Evolutionary conservation across 306 rosid species (phyloP), one percentile per base, ranked within the genome.

Genomic region (Fagus sylvatica): DNA sequence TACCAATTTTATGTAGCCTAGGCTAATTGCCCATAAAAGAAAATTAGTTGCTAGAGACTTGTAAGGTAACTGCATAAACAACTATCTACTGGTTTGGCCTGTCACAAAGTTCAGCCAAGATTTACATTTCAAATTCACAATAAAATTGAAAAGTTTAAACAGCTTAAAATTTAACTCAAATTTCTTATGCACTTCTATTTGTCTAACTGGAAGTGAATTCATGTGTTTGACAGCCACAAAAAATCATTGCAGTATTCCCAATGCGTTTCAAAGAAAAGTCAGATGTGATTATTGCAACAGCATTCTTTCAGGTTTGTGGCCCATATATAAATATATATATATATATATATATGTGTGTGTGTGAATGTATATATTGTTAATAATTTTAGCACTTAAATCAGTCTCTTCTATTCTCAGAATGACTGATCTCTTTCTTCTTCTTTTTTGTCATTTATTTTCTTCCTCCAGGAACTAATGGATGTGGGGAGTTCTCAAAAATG

Each of bases 291-390:
- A 95, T 92, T 64, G 97, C 97, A 46, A 92, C 95, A 70, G 71
- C 93, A 49, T 95, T 95, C 88, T 95, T 95, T 78, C 97, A 89
- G 98, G 98, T 92, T 69, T 33, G 89, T 73, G 34, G 67, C 61
- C 70, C 13, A 37, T 12, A 49, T 34, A 70, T 69, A 48, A 36
- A 57, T 49, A 73, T 59, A 46, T 33, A 53, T 28, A 40, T 22
- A 22, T 22, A 22, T 22, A 22, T 22, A 22, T 22, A 0, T 22
- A 0, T 22, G 28, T 22, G 28, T 22, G 28, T 22, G 28, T 22
- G 28, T 22, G 28, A 22, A 22, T 22, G 28, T 22, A 22, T 46
- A 46, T 46, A 79, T 41, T 46, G 46, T 76, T 34, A 17, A 75
- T 62, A 15, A 13, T 37, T 33, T 34, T 30, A 12, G 30, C 8